Evolutionary conservation across 768 basidiomycete species (phyloP).

Genomic region (Ephemerocybe angulata): DNA sequence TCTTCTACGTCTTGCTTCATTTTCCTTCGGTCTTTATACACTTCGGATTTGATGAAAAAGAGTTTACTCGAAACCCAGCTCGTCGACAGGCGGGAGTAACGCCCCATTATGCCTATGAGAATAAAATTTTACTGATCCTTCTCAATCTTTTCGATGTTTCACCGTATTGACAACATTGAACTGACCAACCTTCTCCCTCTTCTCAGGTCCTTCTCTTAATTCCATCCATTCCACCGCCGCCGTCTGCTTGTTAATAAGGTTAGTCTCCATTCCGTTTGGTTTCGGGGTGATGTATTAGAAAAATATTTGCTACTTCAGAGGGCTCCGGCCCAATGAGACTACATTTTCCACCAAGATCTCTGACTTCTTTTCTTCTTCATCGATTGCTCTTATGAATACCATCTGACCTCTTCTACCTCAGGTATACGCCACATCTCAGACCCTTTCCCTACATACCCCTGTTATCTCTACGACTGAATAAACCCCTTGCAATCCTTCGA

Average conservation of each 20-base stretch:
- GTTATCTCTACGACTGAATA: too few species aligned
- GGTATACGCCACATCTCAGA: too few species aligned
- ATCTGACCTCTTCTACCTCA: too few species aligned
- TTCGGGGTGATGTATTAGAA: conserved; percentile 34
- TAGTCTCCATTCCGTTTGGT: neutral
- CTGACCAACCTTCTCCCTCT: too few species aligned
- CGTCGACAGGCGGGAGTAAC: conserved; percentile 7
- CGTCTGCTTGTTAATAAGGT: neutral
- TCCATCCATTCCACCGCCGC: neutral
- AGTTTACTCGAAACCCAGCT: conserved; percentile 8
- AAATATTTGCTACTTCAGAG: conserved; percentile 94
- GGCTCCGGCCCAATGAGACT: conserved; percentile 59
- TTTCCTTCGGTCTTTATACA: too few species aligned
- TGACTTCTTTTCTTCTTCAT: conserved; percentile 43
- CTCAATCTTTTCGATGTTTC: too few species aligned
- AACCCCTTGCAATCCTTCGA: too few species aligned
- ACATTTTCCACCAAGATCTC: conserved; percentile 75
- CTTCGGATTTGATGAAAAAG: conserved; percentile 5
- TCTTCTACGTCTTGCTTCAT: too few species aligned
- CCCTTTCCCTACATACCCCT: too few species aligned
- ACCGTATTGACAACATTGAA: neutral
- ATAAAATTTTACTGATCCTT: neutral
- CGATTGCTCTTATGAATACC: too few species aligned
- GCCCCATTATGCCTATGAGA: conserved; percentile 5
- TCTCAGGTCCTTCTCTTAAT: neutral